Evolutionary conservation across 805 yeast species (phyloP).

Genomic region (Nakazawaea siamensis): DNA sequence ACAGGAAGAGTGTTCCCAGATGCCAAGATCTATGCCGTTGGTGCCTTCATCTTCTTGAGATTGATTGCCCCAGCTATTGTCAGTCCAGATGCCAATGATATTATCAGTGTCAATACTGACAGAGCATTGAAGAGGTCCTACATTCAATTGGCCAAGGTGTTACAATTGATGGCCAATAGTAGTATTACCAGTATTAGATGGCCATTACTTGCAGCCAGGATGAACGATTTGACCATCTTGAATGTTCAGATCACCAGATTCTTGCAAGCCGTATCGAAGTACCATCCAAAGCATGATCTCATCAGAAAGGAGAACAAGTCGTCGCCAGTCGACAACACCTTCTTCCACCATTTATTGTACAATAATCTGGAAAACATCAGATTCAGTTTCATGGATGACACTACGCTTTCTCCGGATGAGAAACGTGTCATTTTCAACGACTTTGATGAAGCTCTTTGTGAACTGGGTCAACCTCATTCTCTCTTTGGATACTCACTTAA

Average conservation of each 20-base stretch:
- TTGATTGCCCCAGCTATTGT: constrained; percentile 86
- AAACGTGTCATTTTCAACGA: constrained; percentile 23
- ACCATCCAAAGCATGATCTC: constrained; percentile 17
- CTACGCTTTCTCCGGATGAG: constrained; percentile 11
- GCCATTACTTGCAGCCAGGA: constrained; percentile 39
- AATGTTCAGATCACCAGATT: constrained; percentile 31
- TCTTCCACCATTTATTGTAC: constrained; percentile 41
- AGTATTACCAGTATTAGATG: constrained; percentile 58
- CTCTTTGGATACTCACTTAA: constrained; percentile 50
- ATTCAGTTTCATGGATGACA: neutral
- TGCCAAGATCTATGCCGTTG: constrained; percentile 64
- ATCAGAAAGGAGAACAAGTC: constrained; percentile 15
- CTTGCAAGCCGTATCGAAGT: constrained; percentile 25
- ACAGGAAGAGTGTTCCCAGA: constrained; percentile 58
- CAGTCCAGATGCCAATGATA: constrained; percentile 58
- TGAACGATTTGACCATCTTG: constrained; percentile 31
- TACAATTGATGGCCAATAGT: constrained; percentile 85
- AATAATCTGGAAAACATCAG: constrained; percentile 31
- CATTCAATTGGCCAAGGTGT: constrained; percentile 70
- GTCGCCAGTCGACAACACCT: constrained; percentile 22
- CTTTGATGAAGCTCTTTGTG: constrained; percentile 38
- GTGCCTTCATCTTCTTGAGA: constrained; percentile 78
- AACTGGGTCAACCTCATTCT: constrained; percentile 53
- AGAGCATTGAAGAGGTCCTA: constrained; percentile 47
- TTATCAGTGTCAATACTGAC: constrained; percentile 13